phyloP scores from a whole-genome alignment of 768 basidiomycete genomes.

The Piloderma croceum region DNA sequence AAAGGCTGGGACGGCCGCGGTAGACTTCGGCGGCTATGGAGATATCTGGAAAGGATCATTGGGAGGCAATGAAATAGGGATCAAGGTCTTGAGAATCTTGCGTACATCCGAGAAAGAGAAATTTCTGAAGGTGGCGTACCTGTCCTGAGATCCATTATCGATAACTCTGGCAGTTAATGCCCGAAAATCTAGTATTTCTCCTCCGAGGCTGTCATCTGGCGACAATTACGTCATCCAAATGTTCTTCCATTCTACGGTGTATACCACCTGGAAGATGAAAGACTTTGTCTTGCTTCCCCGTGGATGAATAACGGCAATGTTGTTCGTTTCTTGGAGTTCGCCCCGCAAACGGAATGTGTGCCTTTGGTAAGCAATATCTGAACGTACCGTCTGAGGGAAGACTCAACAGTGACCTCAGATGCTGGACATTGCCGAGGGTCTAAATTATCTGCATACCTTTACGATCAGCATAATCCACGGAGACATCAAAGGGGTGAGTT shows the following conservation, averaged over 20 bases:
- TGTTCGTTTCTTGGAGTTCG: too few relatives aligned
- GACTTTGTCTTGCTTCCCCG: too few relatives aligned
- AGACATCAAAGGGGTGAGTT: conserved; percentile 22
- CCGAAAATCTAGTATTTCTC: conserved; percentile 1
- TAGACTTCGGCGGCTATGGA: too few relatives aligned
- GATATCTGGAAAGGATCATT: conserved; percentile 3
- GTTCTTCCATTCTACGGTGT: conserved; percentile 3
- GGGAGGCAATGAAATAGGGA: neutral
- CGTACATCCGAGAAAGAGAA: neutral
- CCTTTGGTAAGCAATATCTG: too few relatives aligned
- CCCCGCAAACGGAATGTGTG: too few relatives aligned
- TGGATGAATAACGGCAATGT: too few relatives aligned
- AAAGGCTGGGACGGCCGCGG: too few relatives aligned
- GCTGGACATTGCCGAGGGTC: conserved; percentile 29
- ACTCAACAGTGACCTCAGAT: conserved; percentile 18
- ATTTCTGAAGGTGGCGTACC: neutral
- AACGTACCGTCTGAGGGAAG: too few relatives aligned
- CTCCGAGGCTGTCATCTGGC: too few relatives aligned
- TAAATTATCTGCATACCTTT: conserved; percentile 29
- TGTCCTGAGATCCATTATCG: neutral
- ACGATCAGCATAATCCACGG: conserved; percentile 16
- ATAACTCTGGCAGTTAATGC: too few relatives aligned
- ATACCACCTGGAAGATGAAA: too few relatives aligned
- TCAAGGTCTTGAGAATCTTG: conserved; percentile 3
- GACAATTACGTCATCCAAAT: conserved; percentile 1